Conservation (phyloP, 2,329 filamentous ascomycete genomes). For the Dothideomycetes sp. region DNA sequence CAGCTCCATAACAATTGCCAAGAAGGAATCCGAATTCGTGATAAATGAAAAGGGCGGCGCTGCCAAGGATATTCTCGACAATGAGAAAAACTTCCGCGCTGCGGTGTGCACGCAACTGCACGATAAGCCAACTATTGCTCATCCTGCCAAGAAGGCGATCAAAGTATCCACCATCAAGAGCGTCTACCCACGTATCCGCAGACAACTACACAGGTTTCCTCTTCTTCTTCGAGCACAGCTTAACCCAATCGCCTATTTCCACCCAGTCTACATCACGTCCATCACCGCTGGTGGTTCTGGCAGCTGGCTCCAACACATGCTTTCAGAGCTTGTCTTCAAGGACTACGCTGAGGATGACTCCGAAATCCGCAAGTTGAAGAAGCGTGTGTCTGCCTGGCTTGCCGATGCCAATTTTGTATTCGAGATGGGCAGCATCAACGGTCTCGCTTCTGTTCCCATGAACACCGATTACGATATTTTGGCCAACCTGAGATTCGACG, state of each 20-base stretch:
- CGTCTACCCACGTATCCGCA: conserved; percentile 28
- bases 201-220: conserved; percentile 38
- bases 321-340: conserved; percentile 40
- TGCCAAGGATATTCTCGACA: conserved; percentile 24
- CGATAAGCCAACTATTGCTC: conserved; percentile 35
- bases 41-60: conserved; percentile 19
- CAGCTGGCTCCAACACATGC: conserved; percentile 36
- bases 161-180: conserved; percentile 38
- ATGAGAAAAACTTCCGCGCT: conserved; percentile 35
- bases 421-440: conserved; percentile 33
- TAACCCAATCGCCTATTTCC: conserved; percentile 40
- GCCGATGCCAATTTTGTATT: conserved; percentile 43
- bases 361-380: conserved; percentile 35
- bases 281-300: conserved; percentile 41
- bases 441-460: conserved; percentile 37
- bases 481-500: conserved; percentile 32
- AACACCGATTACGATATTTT: conserved; percentile 38
- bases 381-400: conserved; percentile 38
- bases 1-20: conserved; percentile 20
- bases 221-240: conserved; percentile 38
- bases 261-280: conserved; percentile 39
- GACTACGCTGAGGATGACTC: conserved; percentile 32
- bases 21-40: conserved; percentile 7
- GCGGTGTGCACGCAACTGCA: conserved; percentile 40
- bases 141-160: conserved; percentile 38